Evolutionary conservation across 345 rosid species (phyloP).

Genomic region (Pugionium cornutum): DNA sequence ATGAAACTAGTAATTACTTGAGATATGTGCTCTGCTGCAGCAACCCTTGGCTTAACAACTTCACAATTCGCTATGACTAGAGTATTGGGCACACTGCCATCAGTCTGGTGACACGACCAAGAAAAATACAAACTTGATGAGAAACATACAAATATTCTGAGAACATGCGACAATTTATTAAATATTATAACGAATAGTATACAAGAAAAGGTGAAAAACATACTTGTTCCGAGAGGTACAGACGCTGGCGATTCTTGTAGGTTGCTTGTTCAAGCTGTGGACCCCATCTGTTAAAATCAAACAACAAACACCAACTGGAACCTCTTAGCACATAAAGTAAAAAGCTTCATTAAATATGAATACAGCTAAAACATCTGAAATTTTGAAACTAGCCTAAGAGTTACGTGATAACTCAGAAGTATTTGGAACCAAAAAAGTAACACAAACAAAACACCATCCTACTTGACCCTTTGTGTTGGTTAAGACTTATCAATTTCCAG

Average conservation of each 20-base stretch:
- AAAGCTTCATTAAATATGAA: constrained; percentile 17
- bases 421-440: background rate
- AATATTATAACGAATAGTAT: too few species aligned
- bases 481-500: background rate
- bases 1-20: constrained; percentile 50
- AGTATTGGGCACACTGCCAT: constrained; percentile 86
- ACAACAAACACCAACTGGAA: constrained; percentile 8
- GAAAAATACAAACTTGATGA: constrained; percentile 17
- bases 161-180: constrained; percentile 19
- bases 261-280: constrained; percentile 85
- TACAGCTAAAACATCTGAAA: too few species aligned
- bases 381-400: too few species aligned
- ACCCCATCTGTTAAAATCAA: constrained; percentile 80
- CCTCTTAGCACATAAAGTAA: constrained; percentile 23
- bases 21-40: constrained; percentile 87
- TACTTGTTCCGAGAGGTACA: constrained; percentile 84
- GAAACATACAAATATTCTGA: background rate
- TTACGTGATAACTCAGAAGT: too few species aligned
- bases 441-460: constrained; percentile 10
- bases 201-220: constrained; percentile 17
- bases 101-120: constrained; percentile 54
- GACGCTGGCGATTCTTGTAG: constrained; percentile 82
- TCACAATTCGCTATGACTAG: constrained; percentile 81
- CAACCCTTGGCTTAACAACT: constrained; percentile 83
- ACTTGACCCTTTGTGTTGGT: background rate